These are phyloP conservation scores for Lecanosticta acicola DNA, from an alignment of 2,329 filamentous ascomycete genomes.

Conservation along the genomic window DNA sequence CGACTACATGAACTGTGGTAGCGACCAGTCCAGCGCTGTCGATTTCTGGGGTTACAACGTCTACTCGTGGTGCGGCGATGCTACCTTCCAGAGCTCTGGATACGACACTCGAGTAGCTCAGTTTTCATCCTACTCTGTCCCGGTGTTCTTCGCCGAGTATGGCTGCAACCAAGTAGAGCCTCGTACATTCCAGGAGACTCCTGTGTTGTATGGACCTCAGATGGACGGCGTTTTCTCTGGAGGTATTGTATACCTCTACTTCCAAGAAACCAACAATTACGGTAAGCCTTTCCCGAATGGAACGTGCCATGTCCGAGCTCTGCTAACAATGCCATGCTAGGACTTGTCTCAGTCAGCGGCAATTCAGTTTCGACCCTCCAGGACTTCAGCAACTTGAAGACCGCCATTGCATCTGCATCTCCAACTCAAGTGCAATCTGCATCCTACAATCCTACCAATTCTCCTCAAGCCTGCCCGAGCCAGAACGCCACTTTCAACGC, in stretches of 20 bases:
- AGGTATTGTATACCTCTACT: conserved; percentile 98
- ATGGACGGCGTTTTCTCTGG: conserved; percentile 89
- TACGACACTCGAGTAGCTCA: conserved; percentile 77
- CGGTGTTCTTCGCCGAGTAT: conserved; percentile 97
- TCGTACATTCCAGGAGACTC: conserved; percentile 79
- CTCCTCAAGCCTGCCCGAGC: conserved; percentile 64
- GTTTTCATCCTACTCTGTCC: conserved; percentile 81
- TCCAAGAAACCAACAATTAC: conserved; percentile 83
- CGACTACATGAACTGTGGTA: conserved; percentile 88
- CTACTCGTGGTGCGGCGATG: conserved; percentile 96
- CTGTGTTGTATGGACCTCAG: conserved; percentile 66
- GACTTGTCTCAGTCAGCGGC: conserved; percentile 60
- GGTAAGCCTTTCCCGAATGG: conserved; percentile 33
- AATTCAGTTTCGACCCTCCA: conserved; percentile 59
- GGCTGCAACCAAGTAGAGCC: conserved; percentile 74
- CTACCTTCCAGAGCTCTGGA: conserved; percentile 67
- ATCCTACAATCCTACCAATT: conserved; percentile 67
- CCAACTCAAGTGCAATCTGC: conserved; percentile 60
- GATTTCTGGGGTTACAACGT: conserved; percentile 99
- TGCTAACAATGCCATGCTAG: conserved; percentile 32
- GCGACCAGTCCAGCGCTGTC: conserved; percentile 56
- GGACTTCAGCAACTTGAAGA: conserved; percentile 69
- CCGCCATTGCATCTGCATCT: conserved; percentile 60
- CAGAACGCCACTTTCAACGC: conserved; percentile 63
- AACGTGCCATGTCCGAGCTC: background rate